These are phyloP conservation scores for Zostera marina DNA, from an alignment of 116 monocot species.

Conservation along the genomic window DNA sequence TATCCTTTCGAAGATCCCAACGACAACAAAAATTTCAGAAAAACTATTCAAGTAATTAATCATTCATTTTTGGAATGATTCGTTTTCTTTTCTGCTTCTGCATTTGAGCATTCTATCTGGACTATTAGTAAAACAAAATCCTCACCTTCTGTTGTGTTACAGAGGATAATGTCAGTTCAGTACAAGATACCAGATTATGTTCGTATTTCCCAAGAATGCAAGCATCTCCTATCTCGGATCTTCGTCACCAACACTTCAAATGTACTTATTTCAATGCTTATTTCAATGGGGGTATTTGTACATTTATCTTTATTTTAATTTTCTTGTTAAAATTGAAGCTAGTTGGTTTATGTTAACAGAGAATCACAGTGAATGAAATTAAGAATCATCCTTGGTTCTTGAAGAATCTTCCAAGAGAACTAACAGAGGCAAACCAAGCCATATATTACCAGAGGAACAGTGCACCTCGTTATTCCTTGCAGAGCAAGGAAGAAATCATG, in stretches of 20 bases:
- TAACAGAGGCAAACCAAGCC: slow-evolving; percentile 47
- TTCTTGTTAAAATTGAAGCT: not conserved
- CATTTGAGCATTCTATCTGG: not conserved
- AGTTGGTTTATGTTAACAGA: slow-evolving; percentile 17
- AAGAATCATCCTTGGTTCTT: slow-evolving; percentile 70
- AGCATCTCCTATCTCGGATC: slow-evolving; percentile 58
- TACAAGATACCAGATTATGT: slow-evolving; percentile 88
- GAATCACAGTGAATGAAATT: slow-evolving; percentile 66
- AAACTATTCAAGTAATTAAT: slow-evolving; percentile 47
- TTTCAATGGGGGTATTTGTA: not conserved
- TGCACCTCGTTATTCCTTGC: slow-evolving; percentile 40
- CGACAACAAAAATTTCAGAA: slow-evolving; percentile 81
- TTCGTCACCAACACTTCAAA: slow-evolving; percentile 48
- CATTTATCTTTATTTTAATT: not conserved
- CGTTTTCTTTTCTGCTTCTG: not conserved
- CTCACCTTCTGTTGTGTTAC: slow-evolving; percentile 7
- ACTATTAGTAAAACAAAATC: not conserved
- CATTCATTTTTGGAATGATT: not conserved
- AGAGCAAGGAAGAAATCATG: slow-evolving; percentile 65
- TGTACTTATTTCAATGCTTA: slow-evolving; percentile 20
- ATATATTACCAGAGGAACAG: slow-evolving; percentile 46
- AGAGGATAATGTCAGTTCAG: slow-evolving; percentile 75
- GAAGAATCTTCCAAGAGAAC: slow-evolving; percentile 74
- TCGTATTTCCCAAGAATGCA: slow-evolving; percentile 67
- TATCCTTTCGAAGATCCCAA: slow-evolving; percentile 88